Evolutionary conservation across 2,329 filamentous ascomycete species (phyloP).

Genomic region (Aspergillus brunneoviolaceus): DNA sequence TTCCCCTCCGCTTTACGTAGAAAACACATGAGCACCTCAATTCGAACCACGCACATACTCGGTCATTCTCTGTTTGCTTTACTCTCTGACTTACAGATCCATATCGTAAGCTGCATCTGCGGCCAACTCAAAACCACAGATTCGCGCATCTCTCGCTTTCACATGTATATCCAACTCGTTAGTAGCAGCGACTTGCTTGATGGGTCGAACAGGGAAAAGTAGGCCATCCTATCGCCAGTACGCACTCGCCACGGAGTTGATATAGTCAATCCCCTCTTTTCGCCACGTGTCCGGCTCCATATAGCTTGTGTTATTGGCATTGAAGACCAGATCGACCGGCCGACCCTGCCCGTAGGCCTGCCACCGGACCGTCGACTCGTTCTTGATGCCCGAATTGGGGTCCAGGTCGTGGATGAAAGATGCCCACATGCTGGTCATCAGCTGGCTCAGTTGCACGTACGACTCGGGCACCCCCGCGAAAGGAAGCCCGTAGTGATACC

Average conservation of each 20-base stretch:
- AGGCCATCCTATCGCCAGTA: conserved; percentile 23
- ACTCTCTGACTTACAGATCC: background rate
- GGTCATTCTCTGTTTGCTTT: background rate
- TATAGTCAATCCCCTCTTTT: conserved; percentile 32
- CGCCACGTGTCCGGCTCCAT: conserved; percentile 50
- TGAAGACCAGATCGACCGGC: conserved; percentile 52
- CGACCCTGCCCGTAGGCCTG: conserved; percentile 43
- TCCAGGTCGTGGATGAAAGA: conserved; percentile 50
- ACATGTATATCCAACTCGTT: background rate
- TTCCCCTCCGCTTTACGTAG: background rate
- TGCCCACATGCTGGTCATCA: conserved; percentile 56
- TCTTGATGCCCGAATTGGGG: conserved; percentile 41
- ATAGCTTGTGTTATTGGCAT: conserved; percentile 48
- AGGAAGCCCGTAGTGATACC: conserved; percentile 43
- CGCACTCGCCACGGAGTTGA: conserved; percentile 27
- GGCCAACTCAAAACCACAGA: background rate
- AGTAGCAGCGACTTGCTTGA: too few species aligned
- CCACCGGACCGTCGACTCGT: conserved; percentile 37
- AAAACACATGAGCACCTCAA: background rate
- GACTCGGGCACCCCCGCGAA: conserved; percentile 44
- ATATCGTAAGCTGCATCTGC: background rate
- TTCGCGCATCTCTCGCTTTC: background rate
- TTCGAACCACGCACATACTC: background rate
- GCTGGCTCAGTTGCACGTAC: conserved; percentile 44
- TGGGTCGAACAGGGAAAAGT: background rate